Evolutionary conservation across 2,329 filamentous ascomycete genomes (phyloP).

Genomic region (Diaporthe caulivora): DNA sequence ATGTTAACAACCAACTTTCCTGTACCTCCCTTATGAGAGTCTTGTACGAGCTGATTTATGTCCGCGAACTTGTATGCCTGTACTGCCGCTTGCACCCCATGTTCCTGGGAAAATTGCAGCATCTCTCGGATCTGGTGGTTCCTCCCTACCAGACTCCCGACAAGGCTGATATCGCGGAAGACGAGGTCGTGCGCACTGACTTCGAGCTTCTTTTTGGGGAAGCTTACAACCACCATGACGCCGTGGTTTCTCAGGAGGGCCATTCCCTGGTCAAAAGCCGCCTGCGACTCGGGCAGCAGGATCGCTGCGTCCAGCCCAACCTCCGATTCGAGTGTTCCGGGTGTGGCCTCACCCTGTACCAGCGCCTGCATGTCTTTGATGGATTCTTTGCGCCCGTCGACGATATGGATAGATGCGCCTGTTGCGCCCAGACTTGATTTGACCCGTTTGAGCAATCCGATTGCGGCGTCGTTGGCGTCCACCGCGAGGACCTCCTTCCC

Average conservation of each 20-base stretch:
- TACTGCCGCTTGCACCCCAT: neutral
- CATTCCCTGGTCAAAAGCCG: constrained; percentile 6
- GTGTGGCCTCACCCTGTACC: neutral
- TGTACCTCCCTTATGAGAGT: constrained; percentile 4
- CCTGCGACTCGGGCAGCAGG: constrained; percentile 6
- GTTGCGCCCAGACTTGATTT: neutral
- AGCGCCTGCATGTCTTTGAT: neutral
- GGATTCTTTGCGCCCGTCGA: neutral
- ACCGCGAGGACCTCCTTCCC: constrained; percentile 5
- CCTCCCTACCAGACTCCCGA: neutral
- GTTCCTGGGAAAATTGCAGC: neutral
- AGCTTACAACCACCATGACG: constrained; percentile 2
- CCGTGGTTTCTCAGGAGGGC: neutral
- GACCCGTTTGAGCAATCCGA: neutral
- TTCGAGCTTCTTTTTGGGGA: constrained; percentile 2
- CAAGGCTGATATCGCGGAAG: constrained; percentile 8
- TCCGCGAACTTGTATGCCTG: neutral
- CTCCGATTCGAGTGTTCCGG: neutral
- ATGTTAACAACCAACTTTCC: constrained; percentile 13
- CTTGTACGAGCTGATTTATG: neutral
- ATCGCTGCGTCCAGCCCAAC: neutral
- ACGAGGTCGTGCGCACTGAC: neutral
- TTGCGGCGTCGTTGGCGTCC: neutral
- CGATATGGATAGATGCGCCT: neutral
- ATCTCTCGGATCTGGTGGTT: constrained; percentile 20